Conservation (phyloP, 192 early-diverging fungal species). For the Oehlia diaphana region DNA sequence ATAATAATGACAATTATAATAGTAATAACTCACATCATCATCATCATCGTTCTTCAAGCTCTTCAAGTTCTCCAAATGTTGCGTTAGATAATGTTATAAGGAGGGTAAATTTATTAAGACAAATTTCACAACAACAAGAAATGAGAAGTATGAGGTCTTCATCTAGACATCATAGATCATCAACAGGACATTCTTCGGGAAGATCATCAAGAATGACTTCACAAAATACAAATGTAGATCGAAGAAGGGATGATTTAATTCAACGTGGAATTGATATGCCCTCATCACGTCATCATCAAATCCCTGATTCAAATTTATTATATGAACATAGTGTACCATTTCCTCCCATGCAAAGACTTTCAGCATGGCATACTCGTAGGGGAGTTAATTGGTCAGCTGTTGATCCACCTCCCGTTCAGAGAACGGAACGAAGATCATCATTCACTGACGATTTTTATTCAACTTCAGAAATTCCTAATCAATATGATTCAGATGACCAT, state of each 20-base stretch:
- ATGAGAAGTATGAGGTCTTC: background rate
- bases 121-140: conserved; percentile 21
- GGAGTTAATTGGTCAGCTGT: background rate
- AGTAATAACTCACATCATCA: background rate
- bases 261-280: conserved; percentile 14
- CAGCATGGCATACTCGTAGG: background rate
- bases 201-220: background rate
- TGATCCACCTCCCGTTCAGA: background rate
- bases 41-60: background rate
- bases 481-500: background rate
- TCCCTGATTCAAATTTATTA: background rate
- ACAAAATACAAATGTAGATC: background rate
- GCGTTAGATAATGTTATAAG: conserved; percentile 17
- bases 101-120: conserved; percentile 11
- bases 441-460: background rate
- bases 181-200: background rate
- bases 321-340: background rate
- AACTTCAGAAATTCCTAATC: background rate
- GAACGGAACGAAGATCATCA: background rate
- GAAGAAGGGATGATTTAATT: conserved; percentile 2
- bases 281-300: background rate
- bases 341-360: background rate
- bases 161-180: conserved; percentile 10
- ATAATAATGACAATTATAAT: background rate
- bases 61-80: background rate